Conservation (phyloP, 306 rosid genomes). For the Pachyrhizus erosus region DNA sequence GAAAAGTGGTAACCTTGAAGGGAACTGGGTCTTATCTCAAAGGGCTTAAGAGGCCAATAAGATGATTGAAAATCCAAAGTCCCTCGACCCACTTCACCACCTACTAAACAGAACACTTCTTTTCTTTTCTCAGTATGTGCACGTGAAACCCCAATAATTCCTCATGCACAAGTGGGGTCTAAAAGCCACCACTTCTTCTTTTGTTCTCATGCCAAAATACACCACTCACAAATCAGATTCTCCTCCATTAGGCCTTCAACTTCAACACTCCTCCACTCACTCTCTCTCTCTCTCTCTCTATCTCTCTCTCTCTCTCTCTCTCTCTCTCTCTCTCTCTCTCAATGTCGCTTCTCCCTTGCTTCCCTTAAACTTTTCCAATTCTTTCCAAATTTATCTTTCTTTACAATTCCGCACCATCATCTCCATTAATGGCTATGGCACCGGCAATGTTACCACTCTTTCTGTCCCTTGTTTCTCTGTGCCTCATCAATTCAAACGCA, state of each 20-base stretch:
- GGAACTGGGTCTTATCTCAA: conserved; percentile 33
- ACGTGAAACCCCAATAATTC: conserved; percentile 84
- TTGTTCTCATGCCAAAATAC: conserved; percentile 85
- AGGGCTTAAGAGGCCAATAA: conserved; percentile 38
- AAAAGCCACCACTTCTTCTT: conserved; percentile 71
- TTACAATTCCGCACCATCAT: not conserved
- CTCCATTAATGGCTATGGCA: conserved; percentile 47
- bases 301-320: no score
- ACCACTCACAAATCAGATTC: conserved; percentile 61
- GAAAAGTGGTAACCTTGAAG: conserved; percentile 7
- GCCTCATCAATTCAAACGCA: conserved; percentile 53
- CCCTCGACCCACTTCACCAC: conserved; percentile 44
- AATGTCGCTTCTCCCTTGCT: conserved; percentile 34
- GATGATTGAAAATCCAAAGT: conserved; percentile 45
- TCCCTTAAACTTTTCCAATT: conserved; percentile 26
- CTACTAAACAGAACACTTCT: conserved; percentile 46
- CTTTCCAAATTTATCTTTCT: conserved; percentile 28
- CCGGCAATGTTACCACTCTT: conserved; percentile 32
- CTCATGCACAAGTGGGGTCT: conserved; percentile 90
- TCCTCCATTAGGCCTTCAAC: conserved; percentile 41
- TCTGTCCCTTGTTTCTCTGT: conserved; percentile 43
- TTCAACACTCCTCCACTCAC: conserved; percentile 2
- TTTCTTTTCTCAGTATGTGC: conserved; percentile 48
- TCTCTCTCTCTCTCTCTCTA: conserved; percentile 10
- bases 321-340: conserved; percentile 13